Evolutionary conservation across 305 asterid species (phyloP).

Genomic region (Fraxinus paxiana): DNA sequence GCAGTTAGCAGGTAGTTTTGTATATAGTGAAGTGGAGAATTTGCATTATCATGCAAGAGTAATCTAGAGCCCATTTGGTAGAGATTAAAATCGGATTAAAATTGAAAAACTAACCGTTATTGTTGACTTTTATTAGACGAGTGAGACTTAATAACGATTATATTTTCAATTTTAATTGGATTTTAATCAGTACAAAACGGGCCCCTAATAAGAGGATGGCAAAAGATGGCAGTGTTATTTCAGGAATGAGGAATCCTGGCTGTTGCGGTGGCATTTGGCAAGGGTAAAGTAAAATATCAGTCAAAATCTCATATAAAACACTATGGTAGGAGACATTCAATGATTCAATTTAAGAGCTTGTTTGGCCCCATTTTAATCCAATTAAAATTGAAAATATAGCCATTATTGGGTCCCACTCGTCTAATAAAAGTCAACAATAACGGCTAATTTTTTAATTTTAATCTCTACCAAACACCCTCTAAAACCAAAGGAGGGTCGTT

Average conservation of each 20-base stretch:
- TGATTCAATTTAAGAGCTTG: not conserved
- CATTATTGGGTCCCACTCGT: too few species aligned
- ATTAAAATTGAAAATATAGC: too few species aligned
- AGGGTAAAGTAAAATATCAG: not conserved
- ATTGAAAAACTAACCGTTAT: too few species aligned
- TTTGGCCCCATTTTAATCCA: too few species aligned
- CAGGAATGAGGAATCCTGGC: not conserved
- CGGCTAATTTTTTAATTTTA: too few species aligned
- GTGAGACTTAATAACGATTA: too few species aligned
- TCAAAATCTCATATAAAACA: not conserved
- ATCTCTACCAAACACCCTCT: too few species aligned
- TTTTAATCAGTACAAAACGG: too few species aligned
- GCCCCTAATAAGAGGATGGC: not conserved
- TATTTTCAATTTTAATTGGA: too few species aligned
- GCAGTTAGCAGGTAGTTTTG: constrained; percentile 1
- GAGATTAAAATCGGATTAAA: too few species aligned
- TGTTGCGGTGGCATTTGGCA: not conserved
- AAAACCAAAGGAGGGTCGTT: not conserved
- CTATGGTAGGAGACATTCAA: not conserved
- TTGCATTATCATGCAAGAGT: not conserved
- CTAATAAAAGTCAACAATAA: too few species aligned
- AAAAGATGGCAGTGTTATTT: not conserved
- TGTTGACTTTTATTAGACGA: too few species aligned
- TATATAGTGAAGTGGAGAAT: not conserved
- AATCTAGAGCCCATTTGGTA: not conserved